These are phyloP conservation scores for Agastache rugosa DNA, from an alignment of 257 asterid genomes.

Conservation along the genomic window DNA sequence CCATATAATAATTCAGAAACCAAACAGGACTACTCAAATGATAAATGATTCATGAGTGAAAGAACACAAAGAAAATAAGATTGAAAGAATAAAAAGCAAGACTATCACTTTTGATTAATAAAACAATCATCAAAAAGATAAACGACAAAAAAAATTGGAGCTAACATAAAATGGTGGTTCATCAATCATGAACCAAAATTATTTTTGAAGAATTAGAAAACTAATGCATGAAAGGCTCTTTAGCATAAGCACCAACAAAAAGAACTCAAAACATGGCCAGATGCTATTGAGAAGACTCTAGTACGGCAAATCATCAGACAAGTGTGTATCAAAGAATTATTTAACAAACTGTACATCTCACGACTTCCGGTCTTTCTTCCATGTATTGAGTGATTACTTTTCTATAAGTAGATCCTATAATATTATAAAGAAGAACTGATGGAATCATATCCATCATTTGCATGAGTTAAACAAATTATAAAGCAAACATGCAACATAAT, in stretches of 20 bases:
- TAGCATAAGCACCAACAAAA: not conserved
- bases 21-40: not conserved
- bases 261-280: not conserved
- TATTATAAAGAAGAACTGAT: not conserved
- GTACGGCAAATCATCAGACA: not conserved
- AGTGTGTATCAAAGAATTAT: not conserved
- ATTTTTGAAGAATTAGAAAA: too few species aligned
- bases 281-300: conserved; percentile 2
- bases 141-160: not conserved
- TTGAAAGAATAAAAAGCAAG: not conserved
- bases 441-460: not conserved
- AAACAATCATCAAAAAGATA: not conserved
- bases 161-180: not conserved
- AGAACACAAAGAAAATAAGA: not conserved
- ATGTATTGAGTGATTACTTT: not conserved
- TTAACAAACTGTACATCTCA: too few species aligned
- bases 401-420: not conserved
- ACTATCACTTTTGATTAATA: not conserved
- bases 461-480: not conserved
- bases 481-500: not conserved
- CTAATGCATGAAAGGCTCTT: too few species aligned
- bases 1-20: not conserved
- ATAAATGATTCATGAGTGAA: too few species aligned
- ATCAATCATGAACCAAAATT: not conserved
- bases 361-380: not conserved